These are phyloP conservation scores for Pichia sp. DNA, from an alignment of 1,139 yeast genomes.

Conservation along the genomic window DNA sequence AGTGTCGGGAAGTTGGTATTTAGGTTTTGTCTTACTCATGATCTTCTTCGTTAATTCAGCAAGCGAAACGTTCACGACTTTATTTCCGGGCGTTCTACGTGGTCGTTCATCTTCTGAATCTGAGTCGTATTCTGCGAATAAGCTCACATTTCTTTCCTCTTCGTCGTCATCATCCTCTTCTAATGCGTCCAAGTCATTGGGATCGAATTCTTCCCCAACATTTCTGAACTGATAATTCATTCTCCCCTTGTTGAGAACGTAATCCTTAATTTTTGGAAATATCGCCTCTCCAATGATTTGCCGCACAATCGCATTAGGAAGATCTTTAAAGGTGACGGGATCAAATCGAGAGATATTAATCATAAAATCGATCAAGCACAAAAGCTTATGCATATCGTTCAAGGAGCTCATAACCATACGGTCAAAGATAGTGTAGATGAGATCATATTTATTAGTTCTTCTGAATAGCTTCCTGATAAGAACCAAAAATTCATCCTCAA, in stretches of 20 bases:
- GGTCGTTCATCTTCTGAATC: background rate
- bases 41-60: slow-evolving; percentile 15
- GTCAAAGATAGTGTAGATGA: slow-evolving; percentile 14
- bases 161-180: background rate
- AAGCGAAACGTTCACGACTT: slow-evolving; percentile 8
- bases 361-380: slow-evolving; percentile 21
- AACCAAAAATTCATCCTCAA: slow-evolving; percentile 18
- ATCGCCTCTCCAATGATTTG: slow-evolving; percentile 7
- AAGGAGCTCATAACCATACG: slow-evolving; percentile 7
- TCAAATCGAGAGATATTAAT: slow-evolving; percentile 18
- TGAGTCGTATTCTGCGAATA: background rate
- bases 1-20: background rate
- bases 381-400: slow-evolving; percentile 11
- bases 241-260: slow-evolving; percentile 15
- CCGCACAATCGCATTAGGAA: slow-evolving; percentile 19
- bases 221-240: slow-evolving; percentile 18
- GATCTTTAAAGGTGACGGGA: slow-evolving; percentile 13
- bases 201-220: background rate
- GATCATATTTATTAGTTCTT: slow-evolving; percentile 12
- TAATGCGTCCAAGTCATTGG: background rate
- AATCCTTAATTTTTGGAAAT: slow-evolving; percentile 12
- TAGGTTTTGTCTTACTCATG: slow-evolving; percentile 8
- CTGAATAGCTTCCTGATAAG: slow-evolving; percentile 14
- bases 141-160: background rate
- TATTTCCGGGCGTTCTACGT: no score